Evolutionary conservation across 2,329 filamentous ascomycete species (phyloP), one percentile per base, ranked within the genome.

Genomic region (Talaromyces atroroseus): DNA sequence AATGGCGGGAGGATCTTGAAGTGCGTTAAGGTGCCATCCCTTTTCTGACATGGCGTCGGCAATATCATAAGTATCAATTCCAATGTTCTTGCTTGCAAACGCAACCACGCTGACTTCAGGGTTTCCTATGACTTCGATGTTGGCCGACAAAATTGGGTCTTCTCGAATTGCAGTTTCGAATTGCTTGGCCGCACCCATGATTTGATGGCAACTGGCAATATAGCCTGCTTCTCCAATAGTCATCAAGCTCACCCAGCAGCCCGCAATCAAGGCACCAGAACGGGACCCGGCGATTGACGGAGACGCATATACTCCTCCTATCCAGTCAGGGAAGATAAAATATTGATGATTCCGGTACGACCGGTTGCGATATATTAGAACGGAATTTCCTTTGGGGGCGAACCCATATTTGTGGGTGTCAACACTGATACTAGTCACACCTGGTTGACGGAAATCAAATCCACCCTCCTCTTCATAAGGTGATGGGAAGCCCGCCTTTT

Each of bases 371-470:
- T 99, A 99, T 44, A 99, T 81, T 14, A 96, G 81, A 1, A 91
- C 94, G 52, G 88, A 94, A 80, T 95, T 99, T 63, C 94, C 94
- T 78, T 99, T 99, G 53, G 94, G 94, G 1, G 94, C 94, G 69
- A 99, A 99, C 38, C 94, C 94, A 71, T 99, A 99, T 74, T 99
- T 99, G 82, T 99, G 94, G 2, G 94, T 99, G 71, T 99, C 94
- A 72, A 92, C 95, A 63, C 86, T 91, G 72, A 99, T 97, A 72
- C 88, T 92, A 3, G 92, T 96, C 38, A 99, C 94, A 65, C 94
- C 94, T 63, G 89, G 90, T 58, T 95, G 85, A 56, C 89, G 85
- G 82, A 99, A 99, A 73, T 99, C 94, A 69, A 97, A 97, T 5
- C 85, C 85, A 64, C 88, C 85, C 21, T 88, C 82, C 60, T 95